A percentile compares a stretch with the other conserved stretches of the same genome.
phyloP scores from a whole-genome alignment of 495 filamentous ascomycete genomes.

The Xylaria intraflava region DNA sequence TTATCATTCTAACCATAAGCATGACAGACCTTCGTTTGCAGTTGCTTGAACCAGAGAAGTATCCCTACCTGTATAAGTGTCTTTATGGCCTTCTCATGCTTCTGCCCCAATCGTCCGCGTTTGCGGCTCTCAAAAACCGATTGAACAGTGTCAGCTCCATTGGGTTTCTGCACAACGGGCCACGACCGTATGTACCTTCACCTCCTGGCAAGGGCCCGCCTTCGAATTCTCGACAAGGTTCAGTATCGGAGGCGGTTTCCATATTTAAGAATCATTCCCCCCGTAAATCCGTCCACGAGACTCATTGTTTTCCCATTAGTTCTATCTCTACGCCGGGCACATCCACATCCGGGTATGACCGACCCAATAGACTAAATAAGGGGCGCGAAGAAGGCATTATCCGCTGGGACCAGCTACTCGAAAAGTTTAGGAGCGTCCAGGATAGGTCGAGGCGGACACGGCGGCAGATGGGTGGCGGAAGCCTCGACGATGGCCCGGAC shows the following conservation, averaged over 20 bases:
- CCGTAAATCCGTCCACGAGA: slow-evolving; percentile 25
- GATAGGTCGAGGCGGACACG: slow-evolving; percentile 59
- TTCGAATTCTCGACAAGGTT: slow-evolving; percentile 33
- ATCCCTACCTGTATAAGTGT: slow-evolving; percentile 96
- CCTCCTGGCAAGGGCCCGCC: slow-evolving; percentile 10
- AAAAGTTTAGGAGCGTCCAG: slow-evolving; percentile 88
- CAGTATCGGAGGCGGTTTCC: slow-evolving; percentile 34
- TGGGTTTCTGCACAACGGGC: slow-evolving; percentile 83
- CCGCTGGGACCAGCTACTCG: slow-evolving; percentile 89
- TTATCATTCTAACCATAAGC: slow-evolving; percentile 10
- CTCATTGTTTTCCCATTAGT: slow-evolving; percentile 30
- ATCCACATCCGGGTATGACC: slow-evolving; percentile 57
- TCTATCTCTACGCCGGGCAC: slow-evolving; percentile 39
- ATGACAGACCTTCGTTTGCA: slow-evolving; percentile 80
- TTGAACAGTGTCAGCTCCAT: slow-evolving; percentile 95
- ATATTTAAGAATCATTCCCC: slow-evolving; percentile 21
- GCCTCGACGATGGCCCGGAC: slow-evolving; percentile 32
- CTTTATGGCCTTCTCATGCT: slow-evolving; percentile 97
- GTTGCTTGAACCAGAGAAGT: slow-evolving; percentile 94
- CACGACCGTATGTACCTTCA: slow-evolving; percentile 61
- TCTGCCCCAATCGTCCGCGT: slow-evolving; percentile 92
- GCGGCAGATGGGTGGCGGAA: slow-evolving; percentile 26
- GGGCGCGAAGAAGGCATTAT: slow-evolving; percentile 76
- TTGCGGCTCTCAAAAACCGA: slow-evolving; percentile 93
- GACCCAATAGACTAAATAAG: slow-evolving; percentile 70